phyloP scores from a whole-genome alignment of 2,329 filamentous ascomycete genomes.

The Mycosphaerella arachidis region DNA sequence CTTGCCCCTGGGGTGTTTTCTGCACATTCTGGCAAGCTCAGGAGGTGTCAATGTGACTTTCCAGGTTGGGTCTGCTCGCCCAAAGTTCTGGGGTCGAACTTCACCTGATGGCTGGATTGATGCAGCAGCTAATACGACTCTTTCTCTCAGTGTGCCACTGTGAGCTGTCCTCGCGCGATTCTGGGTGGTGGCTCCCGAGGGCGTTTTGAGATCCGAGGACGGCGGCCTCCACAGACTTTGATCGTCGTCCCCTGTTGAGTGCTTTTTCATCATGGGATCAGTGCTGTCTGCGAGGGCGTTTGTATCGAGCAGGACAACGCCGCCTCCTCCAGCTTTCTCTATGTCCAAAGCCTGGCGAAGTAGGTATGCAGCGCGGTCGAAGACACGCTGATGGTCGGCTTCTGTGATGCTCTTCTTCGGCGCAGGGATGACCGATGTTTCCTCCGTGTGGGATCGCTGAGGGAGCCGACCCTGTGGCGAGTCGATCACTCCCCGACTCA shows the following conservation, averaged over 20 bases:
- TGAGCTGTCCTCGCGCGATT: conserved; percentile 1
- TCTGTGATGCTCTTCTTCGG: conserved; percentile 24
- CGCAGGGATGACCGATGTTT: neutral
- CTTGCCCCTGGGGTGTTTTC: conserved; percentile 19
- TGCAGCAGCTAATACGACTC: conserved; percentile 19
- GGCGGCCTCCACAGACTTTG: neutral
- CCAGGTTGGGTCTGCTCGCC: conserved; percentile 20
- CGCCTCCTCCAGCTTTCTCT: conserved; percentile 30
- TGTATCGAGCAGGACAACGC: conserved; percentile 41
- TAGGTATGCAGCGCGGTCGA: conserved; percentile 46
- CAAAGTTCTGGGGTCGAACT: conserved; percentile 13
- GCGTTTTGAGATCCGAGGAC: neutral
- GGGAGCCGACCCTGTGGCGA: neutral
- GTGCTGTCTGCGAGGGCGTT: conserved; percentile 17
- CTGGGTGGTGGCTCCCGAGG: neutral
- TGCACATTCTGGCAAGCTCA: conserved; percentile 20
- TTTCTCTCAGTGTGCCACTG: conserved; percentile 14
- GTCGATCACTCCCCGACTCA: neutral
- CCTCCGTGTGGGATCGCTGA: neutral
- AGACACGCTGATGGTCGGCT: conserved; percentile 34
- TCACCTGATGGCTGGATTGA: conserved; percentile 11
- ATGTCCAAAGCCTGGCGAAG: conserved; percentile 44
- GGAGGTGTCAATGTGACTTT: conserved; percentile 17
- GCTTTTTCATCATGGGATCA: conserved; percentile 5
- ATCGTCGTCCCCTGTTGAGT: conserved; percentile 2